Evolutionary conservation across 2,329 filamentous ascomycete species (phyloP).

Genomic region (Clarireedia hainanense): DNA sequence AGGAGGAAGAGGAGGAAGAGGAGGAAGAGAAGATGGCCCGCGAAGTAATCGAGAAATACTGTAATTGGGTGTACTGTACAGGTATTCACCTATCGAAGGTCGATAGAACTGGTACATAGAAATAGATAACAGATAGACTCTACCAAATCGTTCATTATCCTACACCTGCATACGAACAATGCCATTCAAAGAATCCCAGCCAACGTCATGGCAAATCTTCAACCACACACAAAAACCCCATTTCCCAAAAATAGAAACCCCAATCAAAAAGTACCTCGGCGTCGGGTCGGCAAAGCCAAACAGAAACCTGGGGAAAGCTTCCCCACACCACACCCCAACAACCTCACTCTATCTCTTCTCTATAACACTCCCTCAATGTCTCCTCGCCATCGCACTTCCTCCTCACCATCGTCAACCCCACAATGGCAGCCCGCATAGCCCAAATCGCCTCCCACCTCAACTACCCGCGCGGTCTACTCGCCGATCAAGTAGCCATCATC

Average conservation of each 20-base stretch:
- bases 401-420: neutral
- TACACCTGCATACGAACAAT: too few relatives aligned
- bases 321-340: neutral
- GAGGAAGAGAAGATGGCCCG: neutral
- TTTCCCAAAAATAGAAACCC: neutral
- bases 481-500: constrained; percentile 77
- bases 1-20: too few relatives aligned
- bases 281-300: neutral
- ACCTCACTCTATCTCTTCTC: neutral
- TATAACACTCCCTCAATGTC: neutral
- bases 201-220: too few relatives aligned
- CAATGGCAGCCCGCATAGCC: constrained; percentile 44
- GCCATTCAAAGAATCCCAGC: too few relatives aligned
- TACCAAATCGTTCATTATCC: too few relatives aligned
- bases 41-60: too few relatives aligned
- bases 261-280: constrained; percentile 6
- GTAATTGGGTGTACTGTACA: too few relatives aligned
- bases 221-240: too few relatives aligned
- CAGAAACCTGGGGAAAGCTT: neutral
- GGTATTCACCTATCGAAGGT: neutral
- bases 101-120: neutral
- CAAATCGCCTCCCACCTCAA: constrained; percentile 76
- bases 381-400: neutral
- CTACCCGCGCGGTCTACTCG: constrained; percentile 71
- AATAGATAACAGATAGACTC: neutral